Evolutionary conservation across 78 protist genomes (phyloP), one percentile per base, ranked within the genome.

Genomic region (Dictyostelium capitatum): DNA sequence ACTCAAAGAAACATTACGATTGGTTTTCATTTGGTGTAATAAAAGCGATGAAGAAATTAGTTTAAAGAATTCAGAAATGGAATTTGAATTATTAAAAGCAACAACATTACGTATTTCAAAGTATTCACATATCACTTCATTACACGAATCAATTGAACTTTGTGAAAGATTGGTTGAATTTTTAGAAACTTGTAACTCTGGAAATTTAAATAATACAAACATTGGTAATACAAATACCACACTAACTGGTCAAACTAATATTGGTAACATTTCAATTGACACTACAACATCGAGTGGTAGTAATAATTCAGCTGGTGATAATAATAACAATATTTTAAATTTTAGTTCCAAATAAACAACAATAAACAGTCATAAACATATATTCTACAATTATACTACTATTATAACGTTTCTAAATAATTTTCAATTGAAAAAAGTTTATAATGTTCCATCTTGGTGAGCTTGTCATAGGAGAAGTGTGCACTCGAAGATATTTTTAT

Each of bases 151-250:
- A n/a, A 28, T 20, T 12, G 64, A 48, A 7, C 32, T 82, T 30
- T 46, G 32, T 51, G 89, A 82, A 48, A 64, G 53, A 17, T 30
- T 82, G 30, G 74, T 82, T 11, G 89, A 67, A 6, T 30, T 69
- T 25, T 41, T 82, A 1, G 89, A 82, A 6, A 62, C 69, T 11
- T 43, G 51, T 25, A 23, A 59, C 30, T 15, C 9, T 67, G 41
- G 12, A n/a, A 47, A 47, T 14, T 20, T 28, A 43, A 72, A 25
- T 72, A 72, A 72, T 14, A 69, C 37, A 41, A 23, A 47, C 2
- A 3, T 54, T 9, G 17, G 14, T 32, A 51, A 78, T 54, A 17
- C 75, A 54, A 54, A 3, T 30, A 65, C 48, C 1, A 37, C 43
- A 37, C 2, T 37, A 37, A 37, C 43, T 37, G 43, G 43, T 7